phyloP scores from a whole-genome alignment of 306 rosid species.

The Castanea sativa region DNA sequence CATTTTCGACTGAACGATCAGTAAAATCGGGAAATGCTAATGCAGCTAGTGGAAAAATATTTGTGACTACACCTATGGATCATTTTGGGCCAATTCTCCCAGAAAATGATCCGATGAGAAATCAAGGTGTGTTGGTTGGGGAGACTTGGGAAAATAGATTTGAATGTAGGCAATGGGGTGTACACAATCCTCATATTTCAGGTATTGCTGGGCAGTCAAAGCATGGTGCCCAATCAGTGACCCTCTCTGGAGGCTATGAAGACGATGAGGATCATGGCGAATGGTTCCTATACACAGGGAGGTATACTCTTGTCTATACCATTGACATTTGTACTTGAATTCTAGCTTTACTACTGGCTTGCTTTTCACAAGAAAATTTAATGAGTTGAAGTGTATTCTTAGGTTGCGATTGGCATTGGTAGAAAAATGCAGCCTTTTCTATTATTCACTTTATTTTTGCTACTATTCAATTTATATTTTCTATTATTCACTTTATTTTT shows the following conservation, averaged over 20 bases:
- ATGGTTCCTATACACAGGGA: conserved; percentile 87
- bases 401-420: rapidly evolving
- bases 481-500: no score
- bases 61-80: conserved; percentile 51
- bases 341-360: neutral
- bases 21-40: conserved; percentile 49
- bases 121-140: conserved; percentile 61
- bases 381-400: neutral
- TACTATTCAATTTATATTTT: no score
- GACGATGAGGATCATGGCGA: conserved; percentile 91
- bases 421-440: rapidly evolving
- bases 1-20: conserved; percentile 55
- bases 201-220: conserved; percentile 75
- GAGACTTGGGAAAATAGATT: conserved; percentile 56
- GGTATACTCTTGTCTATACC: conserved; percentile 28
- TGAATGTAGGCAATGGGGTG: conserved; percentile 80
- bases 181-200: conserved; percentile 68
- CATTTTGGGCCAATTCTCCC: conserved; percentile 66
- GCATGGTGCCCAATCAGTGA: conserved; percentile 75
- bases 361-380: neutral
- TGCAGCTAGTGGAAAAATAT: conserved; percentile 62
- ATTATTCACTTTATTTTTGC: no score
- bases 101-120: conserved; percentile 51
- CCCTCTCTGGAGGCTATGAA: conserved; percentile 62
- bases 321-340: neutral